Evolutionary conservation across 768 basidiomycete genomes (phyloP).

Genomic region (Sporobolomyces phaffii): DNA sequence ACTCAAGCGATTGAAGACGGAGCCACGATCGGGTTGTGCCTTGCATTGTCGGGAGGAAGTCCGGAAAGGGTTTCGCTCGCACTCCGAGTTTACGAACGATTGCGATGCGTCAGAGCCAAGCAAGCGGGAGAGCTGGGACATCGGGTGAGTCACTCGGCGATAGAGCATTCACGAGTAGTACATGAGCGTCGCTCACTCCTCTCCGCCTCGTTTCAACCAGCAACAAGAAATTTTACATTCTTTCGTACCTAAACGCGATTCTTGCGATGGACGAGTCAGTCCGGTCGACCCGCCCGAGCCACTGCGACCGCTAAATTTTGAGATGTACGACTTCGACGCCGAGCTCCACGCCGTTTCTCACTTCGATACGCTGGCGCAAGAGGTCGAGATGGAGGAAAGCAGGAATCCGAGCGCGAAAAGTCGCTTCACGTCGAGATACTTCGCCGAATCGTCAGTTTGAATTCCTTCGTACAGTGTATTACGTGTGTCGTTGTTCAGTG

Average conservation of each 20-base stretch:
- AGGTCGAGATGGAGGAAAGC: not conserved
- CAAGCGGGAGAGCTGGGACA: slow-evolving; percentile 1
- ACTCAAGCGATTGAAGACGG: slow-evolving; percentile 35
- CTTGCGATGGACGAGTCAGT: not conserved
- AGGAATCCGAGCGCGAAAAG: not conserved
- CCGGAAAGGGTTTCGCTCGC: slow-evolving; percentile 16
- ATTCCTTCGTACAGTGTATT: too few species aligned
- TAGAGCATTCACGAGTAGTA: too few species aligned
- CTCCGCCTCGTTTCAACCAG: not conserved
- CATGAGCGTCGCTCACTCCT: not conserved
- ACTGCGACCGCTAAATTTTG: slow-evolving; percentile 22
- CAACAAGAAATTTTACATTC: slow-evolving; percentile 20
- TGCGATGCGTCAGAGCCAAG: slow-evolving; percentile 2
- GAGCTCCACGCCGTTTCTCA: not conserved
- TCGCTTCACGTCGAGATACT: not conserved
- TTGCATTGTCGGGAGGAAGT: slow-evolving; percentile 13
- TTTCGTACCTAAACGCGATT: not conserved
- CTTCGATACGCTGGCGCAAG: not conserved
- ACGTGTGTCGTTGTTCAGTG: too few species aligned
- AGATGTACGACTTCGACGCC: slow-evolving; percentile 25
- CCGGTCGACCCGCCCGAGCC: not conserved
- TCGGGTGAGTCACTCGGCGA: too few species aligned
- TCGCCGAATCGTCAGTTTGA: too few species aligned
- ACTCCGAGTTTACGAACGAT: slow-evolving; percentile 13
- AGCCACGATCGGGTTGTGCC: slow-evolving; percentile 27